Conservation (phyloP, 371 early-diverging fungal species). For the Conidiobolus incongruus region DNA sequence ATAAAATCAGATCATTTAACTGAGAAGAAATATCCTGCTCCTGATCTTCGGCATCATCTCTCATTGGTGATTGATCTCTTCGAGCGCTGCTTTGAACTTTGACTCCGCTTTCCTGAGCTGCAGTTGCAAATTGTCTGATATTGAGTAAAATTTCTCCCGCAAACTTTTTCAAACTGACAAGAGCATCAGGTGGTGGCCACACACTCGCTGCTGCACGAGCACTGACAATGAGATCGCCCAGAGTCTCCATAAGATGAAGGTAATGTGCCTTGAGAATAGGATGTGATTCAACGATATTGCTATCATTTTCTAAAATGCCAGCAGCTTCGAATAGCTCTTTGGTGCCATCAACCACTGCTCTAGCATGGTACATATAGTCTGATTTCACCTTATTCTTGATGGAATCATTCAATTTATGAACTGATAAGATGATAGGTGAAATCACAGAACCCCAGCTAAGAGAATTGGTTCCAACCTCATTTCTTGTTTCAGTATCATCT, state of each 20-base stretch:
- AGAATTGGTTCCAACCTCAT: conserved; percentile 6
- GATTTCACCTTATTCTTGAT: conserved; percentile 30
- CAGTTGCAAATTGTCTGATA: conserved; percentile 47
- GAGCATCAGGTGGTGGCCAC: conserved; percentile 59
- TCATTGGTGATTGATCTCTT: conserved; percentile 13
- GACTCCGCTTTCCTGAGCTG: conserved; percentile 48
- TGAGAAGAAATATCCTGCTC: not conserved
- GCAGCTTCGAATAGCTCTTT: conserved; percentile 63
- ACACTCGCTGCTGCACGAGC: conserved; percentile 58
- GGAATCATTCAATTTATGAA: conserved; percentile 31
- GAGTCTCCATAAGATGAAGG: conserved; percentile 48
- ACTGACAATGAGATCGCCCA: conserved; percentile 61
- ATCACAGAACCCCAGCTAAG: conserved; percentile 41
- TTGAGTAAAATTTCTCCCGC: conserved; percentile 42
- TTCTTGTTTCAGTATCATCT: conserved; percentile 1
- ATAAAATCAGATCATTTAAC: not conserved
- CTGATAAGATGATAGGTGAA: conserved; percentile 34
- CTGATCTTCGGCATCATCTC: not conserved
- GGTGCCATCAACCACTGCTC: conserved; percentile 44
- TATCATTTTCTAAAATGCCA: conserved; percentile 44
- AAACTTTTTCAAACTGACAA: conserved; percentile 26
- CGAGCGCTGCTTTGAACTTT: conserved; percentile 21
- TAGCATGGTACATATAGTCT: conserved; percentile 26
- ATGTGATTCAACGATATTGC: conserved; percentile 30
- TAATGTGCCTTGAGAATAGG: conserved; percentile 43